These are phyloP conservation scores for Dendrostoma leiphaemia DNA, from an alignment of 2,329 filamentous ascomycete genomes.

Conservation along the genomic window DNA sequence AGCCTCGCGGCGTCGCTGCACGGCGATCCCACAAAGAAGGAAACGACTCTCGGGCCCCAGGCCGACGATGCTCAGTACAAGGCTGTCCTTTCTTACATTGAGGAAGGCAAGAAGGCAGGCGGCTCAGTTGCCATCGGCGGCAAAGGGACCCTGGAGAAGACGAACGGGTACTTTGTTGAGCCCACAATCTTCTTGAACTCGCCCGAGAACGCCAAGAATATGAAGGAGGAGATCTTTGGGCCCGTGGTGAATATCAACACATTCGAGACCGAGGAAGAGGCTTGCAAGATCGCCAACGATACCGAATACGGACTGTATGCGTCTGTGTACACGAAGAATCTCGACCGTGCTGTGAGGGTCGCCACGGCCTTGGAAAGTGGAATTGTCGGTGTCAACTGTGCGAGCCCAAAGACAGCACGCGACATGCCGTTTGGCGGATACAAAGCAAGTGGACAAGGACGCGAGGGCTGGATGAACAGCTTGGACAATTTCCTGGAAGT, in stretches of 20 bases:
- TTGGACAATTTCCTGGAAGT: constrained; percentile 35
- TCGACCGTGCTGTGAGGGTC: constrained; percentile 42
- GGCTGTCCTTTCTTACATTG: constrained; percentile 43
- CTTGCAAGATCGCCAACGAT: constrained; percentile 52
- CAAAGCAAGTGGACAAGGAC: constrained; percentile 37
- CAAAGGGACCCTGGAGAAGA: constrained; percentile 25
- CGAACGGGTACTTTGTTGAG: constrained; percentile 38
- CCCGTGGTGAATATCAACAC: constrained; percentile 59
- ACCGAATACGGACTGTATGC: constrained; percentile 55
- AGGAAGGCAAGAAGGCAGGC: constrained; percentile 37
- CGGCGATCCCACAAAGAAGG: constrained; percentile 32
- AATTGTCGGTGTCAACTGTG: constrained; percentile 57
- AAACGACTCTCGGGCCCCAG: constrained; percentile 42
- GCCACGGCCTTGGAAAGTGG: constrained; percentile 56
- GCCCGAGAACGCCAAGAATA: constrained; percentile 43
- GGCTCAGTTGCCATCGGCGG: constrained; percentile 33
- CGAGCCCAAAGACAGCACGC: constrained; percentile 33
- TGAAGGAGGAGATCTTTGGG: constrained; percentile 63
- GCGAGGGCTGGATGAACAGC: constrained; percentile 34
- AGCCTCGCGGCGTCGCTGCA: constrained; percentile 40
- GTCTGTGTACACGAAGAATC: constrained; percentile 53
- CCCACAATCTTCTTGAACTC: constrained; percentile 45
- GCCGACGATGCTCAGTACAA: constrained; percentile 50
- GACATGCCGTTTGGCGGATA: constrained; percentile 42
- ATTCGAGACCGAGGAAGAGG: constrained; percentile 57